phyloP scores from a whole-genome alignment of 1,284 basidiomycete species.

The Kalmanozyma brasiliensis region DNA sequence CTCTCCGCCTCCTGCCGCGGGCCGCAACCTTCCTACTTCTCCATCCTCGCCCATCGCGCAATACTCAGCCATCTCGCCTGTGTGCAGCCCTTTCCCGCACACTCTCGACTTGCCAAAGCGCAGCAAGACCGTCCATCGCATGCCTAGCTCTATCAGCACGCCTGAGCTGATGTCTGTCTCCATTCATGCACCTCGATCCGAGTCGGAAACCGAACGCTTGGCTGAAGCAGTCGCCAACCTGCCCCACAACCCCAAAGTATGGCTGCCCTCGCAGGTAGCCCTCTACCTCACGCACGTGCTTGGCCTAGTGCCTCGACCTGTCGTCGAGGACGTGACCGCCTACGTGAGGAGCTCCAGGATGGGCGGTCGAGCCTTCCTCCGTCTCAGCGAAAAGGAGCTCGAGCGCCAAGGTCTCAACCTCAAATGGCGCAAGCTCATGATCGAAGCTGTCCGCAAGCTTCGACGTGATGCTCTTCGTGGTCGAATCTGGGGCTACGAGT shows the following conservation, averaged over 20 bases:
- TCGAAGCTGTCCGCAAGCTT: slow-evolving; percentile 57
- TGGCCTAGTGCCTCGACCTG: slow-evolving; percentile 55
- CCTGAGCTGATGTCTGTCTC: slow-evolving; percentile 16
- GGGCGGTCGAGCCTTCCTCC: slow-evolving; percentile 57
- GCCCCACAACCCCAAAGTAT: slow-evolving; percentile 55
- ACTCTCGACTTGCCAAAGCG: slow-evolving; percentile 20
- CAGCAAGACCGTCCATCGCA: slow-evolving; percentile 25
- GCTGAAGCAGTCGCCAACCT: slow-evolving; percentile 44
- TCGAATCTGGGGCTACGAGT: slow-evolving; percentile 57
- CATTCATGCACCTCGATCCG: slow-evolving; percentile 16
- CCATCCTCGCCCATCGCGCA: slow-evolving; percentile 25
- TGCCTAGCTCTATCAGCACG: slow-evolving; percentile 28
- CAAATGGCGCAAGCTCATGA: slow-evolving; percentile 60
- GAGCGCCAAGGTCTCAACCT: slow-evolving; percentile 57
- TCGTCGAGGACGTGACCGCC: slow-evolving; percentile 60
- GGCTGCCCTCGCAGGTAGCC: slow-evolving; percentile 60
- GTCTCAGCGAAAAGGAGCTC: slow-evolving; percentile 56
- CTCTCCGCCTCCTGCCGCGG: slow-evolving; percentile 7
- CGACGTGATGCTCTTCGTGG: slow-evolving; percentile 56
- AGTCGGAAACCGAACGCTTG: slow-evolving; percentile 28
- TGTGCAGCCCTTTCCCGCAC: slow-evolving; percentile 7
- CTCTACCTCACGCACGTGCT: slow-evolving; percentile 62
- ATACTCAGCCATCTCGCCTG: slow-evolving; percentile 5
- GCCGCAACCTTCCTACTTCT: slow-evolving; percentile 9
- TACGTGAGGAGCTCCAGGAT: slow-evolving; percentile 56